A percentile compares a stretch with the other conserved stretches of the same genome.
Evolutionary conservation across 345 rosid species (phyloP).

Genomic region (Lumnitzera littorea): DNA sequence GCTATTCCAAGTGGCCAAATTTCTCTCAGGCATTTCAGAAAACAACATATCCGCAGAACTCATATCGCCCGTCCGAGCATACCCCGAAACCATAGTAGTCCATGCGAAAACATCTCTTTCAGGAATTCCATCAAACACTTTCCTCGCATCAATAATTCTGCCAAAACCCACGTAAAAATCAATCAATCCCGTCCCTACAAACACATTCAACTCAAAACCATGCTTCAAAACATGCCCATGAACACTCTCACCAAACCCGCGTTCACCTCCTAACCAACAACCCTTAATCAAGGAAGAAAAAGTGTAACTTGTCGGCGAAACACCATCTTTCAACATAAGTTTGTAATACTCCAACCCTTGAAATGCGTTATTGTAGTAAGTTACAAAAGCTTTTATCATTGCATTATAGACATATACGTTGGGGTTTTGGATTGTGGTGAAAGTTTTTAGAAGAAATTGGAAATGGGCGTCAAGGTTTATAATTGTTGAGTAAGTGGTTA

Average conservation of each 20-base stretch:
- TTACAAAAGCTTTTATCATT: slow-evolving; percentile 39
- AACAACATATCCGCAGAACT: slow-evolving; percentile 18
- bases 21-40: slow-evolving; percentile 35
- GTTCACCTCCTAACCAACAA: slow-evolving; percentile 22
- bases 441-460: slow-evolving; percentile 38
- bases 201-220: slow-evolving; percentile 50
- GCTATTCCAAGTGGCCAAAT: slow-evolving; percentile 53
- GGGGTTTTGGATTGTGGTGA: slow-evolving; percentile 39
- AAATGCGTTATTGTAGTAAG: slow-evolving; percentile 22
- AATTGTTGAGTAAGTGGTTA: slow-evolving; percentile 34
- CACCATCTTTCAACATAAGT: slow-evolving; percentile 39
- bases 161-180: slow-evolving; percentile 45
- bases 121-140: slow-evolving; percentile 59
- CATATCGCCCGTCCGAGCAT: slow-evolving; percentile 23
- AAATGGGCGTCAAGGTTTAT: slow-evolving; percentile 4
- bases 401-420: slow-evolving; percentile 73
- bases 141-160: slow-evolving; percentile 30
- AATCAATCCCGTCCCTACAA: slow-evolving; percentile 64
- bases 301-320: slow-evolving; percentile 58
- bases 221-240: slow-evolving; percentile 54
- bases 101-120: slow-evolving; percentile 29
- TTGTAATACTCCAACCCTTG: slow-evolving; percentile 33
- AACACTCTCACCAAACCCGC: slow-evolving; percentile 36
- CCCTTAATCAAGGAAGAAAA: slow-evolving; percentile 64
- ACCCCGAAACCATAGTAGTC: slow-evolving; percentile 24